Base-by-base conservation (phyloP, 805 yeast species). In the Danielia reshetovae region DNA sequence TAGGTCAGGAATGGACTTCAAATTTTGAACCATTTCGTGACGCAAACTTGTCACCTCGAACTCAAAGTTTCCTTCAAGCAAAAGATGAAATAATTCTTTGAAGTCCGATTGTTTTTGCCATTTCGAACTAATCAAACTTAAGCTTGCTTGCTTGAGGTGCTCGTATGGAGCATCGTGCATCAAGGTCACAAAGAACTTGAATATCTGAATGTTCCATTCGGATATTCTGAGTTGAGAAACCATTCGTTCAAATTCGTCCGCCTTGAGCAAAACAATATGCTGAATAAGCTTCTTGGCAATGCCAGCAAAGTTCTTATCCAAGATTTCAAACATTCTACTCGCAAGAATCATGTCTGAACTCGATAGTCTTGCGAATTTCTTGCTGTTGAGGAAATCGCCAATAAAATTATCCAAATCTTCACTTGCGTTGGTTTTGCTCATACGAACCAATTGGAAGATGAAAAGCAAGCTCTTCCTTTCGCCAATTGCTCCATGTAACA, bases 211-310 rank as follows among this genome's bases (percentile, higher is more conserved):
- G 15, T 52, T 42, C 73, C 73, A 68, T 4, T 36, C 27, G 1
- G 36, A 36, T 7, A 64, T 36, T 1, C 52, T 36, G 22, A 65
- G 37, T 21, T 36, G 13, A 1, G 34, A 35, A 17, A 60, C 41
- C 17, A 50, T 35, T 7, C 37, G 35, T 11, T 45, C 54, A 30
- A 60, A 54, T 10, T 55, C 62, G 1, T 53, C 59, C 2, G 48
- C 42, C 16, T 56, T 54, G 21, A 54, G 36, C 13, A 55, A 44
- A 12, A 62, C 63, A 12, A 62, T 46, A 18, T 53, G 52, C 40
- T 65, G 70, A 16, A 68, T 51, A 4, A 65, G 41, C 29, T 42
- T 49, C 36, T 66, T 67, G 6, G 60, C 65, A 29, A 62, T 49
- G 0, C 37, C 29, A 18, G 50, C 57, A 36, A 45, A 65, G 13